Percentiles rank a stretch among this genome's conserved stretches.
phyloP scores from a whole-genome alignment of 352 stramenopile species.

The Globisporangium sylvaticum region DNA sequence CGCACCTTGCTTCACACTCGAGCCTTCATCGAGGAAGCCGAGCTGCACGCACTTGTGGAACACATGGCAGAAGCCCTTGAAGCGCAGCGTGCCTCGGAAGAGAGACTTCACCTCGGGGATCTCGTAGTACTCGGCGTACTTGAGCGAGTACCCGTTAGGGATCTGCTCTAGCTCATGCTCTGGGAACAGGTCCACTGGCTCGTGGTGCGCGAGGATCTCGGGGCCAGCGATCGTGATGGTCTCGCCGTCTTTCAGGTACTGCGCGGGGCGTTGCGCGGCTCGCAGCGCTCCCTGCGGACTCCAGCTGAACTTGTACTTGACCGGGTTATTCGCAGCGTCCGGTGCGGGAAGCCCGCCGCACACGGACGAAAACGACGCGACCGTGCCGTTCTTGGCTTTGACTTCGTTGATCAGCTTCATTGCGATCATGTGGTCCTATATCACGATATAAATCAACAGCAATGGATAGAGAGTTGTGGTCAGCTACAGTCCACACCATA shows the following conservation, averaged over 20 bases:
- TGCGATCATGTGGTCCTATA: constrained; percentile 81
- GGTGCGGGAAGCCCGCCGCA: constrained; percentile 86
- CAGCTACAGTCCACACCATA: too few relatives aligned
- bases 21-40: constrained; percentile 51
- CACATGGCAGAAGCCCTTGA: constrained; percentile 70
- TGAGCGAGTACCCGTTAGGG: constrained; percentile 81
- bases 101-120: constrained; percentile 62
- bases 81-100: constrained; percentile 86
- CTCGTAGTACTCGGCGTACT: constrained; percentile 77
- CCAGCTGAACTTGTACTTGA: constrained; percentile 93
- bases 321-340: constrained; percentile 85
- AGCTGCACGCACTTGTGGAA: constrained; percentile 65
- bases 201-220: constrained; percentile 43
- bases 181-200: constrained; percentile 43
- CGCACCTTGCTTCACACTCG: constrained; percentile 12
- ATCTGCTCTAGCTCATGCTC: constrained; percentile 77
- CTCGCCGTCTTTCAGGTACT: constrained; percentile 49
- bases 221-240: constrained; percentile 52
- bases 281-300: constrained; percentile 63
- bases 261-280: constrained; percentile 41
- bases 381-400: constrained; percentile 40
- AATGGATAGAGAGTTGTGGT: neutral
- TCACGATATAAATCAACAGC: neutral
- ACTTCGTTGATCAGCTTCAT: constrained; percentile 89
- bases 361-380: constrained; percentile 79